These are phyloP conservation scores for Pilaira anomala DNA, from an alignment of 192 early-diverging fungal species.

Conservation along the genomic window DNA sequence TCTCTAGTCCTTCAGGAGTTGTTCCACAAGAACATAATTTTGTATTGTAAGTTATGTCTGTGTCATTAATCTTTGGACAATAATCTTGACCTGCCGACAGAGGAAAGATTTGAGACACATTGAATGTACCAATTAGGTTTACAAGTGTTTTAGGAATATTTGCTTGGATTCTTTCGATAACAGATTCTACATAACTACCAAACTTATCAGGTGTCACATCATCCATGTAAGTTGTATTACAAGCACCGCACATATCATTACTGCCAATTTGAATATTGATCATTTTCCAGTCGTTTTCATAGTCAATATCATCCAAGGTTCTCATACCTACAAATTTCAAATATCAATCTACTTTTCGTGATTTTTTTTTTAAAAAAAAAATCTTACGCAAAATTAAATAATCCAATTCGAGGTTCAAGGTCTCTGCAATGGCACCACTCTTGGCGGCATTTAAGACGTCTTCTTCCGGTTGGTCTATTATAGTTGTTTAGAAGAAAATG, in stretches of 20 bases:
- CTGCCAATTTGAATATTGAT: slow-evolving; percentile 22
- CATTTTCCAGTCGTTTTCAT: slow-evolving; percentile 1
- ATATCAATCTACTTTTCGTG: not conserved
- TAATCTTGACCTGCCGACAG: not conserved
- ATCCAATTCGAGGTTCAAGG: slow-evolving; percentile 40
- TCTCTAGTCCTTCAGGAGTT: not conserved
- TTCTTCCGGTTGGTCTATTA: slow-evolving; percentile 4
- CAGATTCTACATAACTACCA: not conserved
- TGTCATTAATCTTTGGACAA: not conserved
- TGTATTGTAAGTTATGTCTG: not conserved
- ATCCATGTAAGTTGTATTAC: not conserved
- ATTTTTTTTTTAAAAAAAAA: not conserved
- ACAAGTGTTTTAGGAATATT: not conserved
- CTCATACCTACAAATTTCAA: not conserved
- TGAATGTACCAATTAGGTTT: slow-evolving; percentile 1
- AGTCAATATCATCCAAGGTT: slow-evolving; percentile 15
- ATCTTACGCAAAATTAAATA: slow-evolving; percentile 35
- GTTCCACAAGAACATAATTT: not conserved
- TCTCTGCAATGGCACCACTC: slow-evolving; percentile 47
- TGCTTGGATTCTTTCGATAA: not conserved
- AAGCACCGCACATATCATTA: slow-evolving; percentile 20
- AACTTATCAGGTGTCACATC: not conserved
- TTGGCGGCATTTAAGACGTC: slow-evolving; percentile 48
- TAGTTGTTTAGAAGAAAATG: not conserved
- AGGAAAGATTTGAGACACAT: not conserved